Evolutionary conservation across 2,329 filamentous ascomycete genomes (phyloP).

Genomic region (Aspergillus flavus): DNA sequence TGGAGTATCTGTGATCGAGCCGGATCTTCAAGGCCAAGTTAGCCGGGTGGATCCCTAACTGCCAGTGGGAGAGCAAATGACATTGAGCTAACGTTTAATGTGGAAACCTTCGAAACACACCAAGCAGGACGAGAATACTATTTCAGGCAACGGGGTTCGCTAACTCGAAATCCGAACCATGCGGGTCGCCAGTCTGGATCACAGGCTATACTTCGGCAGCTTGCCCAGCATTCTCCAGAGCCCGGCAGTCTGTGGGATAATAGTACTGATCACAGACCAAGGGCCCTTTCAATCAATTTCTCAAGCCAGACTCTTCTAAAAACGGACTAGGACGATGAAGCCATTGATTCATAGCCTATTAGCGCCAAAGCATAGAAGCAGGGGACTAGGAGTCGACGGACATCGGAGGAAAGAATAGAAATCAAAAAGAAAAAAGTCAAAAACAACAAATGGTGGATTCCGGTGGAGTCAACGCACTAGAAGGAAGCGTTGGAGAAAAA

Average conservation of each 20-base stretch:
- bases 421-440: background rate
- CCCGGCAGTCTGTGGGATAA: constrained; percentile 4
- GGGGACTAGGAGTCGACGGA: background rate
- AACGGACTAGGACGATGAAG: background rate
- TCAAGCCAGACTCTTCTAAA: background rate
- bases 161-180: constrained; percentile 17
- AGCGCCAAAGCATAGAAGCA: background rate
- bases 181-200: constrained; percentile 11
- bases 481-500: constrained; percentile 2
- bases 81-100: constrained; percentile 18
- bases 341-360: constrained; percentile 2
- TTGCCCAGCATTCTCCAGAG: constrained; percentile 2
- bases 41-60: constrained; percentile 23
- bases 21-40: constrained; percentile 26
- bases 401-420: background rate
- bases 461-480: constrained; percentile 6
- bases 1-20: constrained; percentile 22
- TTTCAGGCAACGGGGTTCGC: constrained; percentile 26
- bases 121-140: constrained; percentile 23
- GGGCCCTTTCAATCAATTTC: background rate
- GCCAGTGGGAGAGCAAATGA: constrained; percentile 20
- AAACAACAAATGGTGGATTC: constrained; percentile 4
- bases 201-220: constrained; percentile 4
- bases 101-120: constrained; percentile 27
- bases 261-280: constrained; percentile 6